Evolutionary conservation across 1,284 basidiomycete species (phyloP).

Genomic region (Rhodofomes roseus): DNA sequence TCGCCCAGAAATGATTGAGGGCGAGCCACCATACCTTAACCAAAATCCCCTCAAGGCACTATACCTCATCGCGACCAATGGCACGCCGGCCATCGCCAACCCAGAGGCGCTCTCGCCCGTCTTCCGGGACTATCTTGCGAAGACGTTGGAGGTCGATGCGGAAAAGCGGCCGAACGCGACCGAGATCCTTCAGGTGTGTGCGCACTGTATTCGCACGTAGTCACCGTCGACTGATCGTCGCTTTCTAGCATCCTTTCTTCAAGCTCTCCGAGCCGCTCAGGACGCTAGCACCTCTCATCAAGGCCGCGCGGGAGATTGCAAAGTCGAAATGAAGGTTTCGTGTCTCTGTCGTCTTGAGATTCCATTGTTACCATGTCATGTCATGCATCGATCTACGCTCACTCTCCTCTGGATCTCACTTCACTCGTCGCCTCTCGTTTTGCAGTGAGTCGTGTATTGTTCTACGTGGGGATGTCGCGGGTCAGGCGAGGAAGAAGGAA

Average conservation of each 20-base stretch:
- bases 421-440: slow-evolving; percentile 10
- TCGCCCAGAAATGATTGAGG: slow-evolving; percentile 80
- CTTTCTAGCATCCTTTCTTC: slow-evolving; percentile 81
- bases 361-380: slow-evolving; percentile 9
- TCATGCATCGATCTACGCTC: slow-evolving; percentile 25
- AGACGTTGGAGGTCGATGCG: slow-evolving; percentile 92
- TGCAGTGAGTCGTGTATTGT: slow-evolving; percentile 5
- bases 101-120: slow-evolving; percentile 84
- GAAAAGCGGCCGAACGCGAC: slow-evolving; percentile 90
- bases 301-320: slow-evolving; percentile 84
- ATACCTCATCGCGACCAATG: slow-evolving; percentile 97
- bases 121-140: slow-evolving; percentile 91
- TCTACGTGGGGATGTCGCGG: neutral
- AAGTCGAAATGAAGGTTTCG: slow-evolving; percentile 50
- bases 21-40: slow-evolving; percentile 96
- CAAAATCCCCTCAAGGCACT: slow-evolving; percentile 95
- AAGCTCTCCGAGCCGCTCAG: slow-evolving; percentile 81
- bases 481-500: neutral
- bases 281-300: slow-evolving; percentile 89
- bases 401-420: slow-evolving; percentile 14
- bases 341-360: neutral
- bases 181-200: slow-evolving; percentile 68
- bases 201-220: neutral
- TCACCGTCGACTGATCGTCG: neutral
- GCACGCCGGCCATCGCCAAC: slow-evolving; percentile 96